These are phyloP conservation scores for Nissolia schottii DNA, from an alignment of 306 rosid genomes.

Conservation along the genomic window DNA sequence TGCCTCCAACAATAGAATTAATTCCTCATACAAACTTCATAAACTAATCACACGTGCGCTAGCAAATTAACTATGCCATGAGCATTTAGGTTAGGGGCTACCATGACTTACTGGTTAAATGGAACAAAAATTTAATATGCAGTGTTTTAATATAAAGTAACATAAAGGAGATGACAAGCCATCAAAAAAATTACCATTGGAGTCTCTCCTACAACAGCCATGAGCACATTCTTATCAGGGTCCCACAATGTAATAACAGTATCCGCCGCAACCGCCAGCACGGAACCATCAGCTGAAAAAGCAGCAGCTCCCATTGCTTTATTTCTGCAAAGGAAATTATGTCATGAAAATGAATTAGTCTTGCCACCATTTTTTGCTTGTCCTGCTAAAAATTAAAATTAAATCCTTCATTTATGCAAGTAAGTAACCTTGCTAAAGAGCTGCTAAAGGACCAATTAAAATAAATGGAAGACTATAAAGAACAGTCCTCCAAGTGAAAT, in stretches of 20 bases:
- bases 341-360: slow-evolving; percentile 12
- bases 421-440: background rate
- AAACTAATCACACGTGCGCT: background rate
- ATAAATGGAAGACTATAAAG: background rate
- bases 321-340: slow-evolving; percentile 46
- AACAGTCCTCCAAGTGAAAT: background rate
- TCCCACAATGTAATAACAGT: slow-evolving; percentile 91
- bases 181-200: slow-evolving; percentile 41
- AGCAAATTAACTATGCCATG: background rate
- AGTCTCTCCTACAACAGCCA: slow-evolving; percentile 81
- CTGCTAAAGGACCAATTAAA: background rate
- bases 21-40: slow-evolving; percentile 2
- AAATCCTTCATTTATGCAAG: background rate
- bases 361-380: slow-evolving; percentile 9
- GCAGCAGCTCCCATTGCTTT: slow-evolving; percentile 86
- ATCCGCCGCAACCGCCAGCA: slow-evolving; percentile 91
- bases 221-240: slow-evolving; percentile 68
- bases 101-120: slow-evolving; percentile 1
- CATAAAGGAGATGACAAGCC: background rate
- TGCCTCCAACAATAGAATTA: background rate
- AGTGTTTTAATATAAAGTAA: background rate
- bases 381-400: background rate
- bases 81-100: slow-evolving; percentile 1
- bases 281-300: slow-evolving; percentile 91
- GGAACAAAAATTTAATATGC: background rate